Evolutionary conservation across 495 filamentous ascomycete genomes (phyloP).

Genomic region (Aspergillus nanangensis): DNA sequence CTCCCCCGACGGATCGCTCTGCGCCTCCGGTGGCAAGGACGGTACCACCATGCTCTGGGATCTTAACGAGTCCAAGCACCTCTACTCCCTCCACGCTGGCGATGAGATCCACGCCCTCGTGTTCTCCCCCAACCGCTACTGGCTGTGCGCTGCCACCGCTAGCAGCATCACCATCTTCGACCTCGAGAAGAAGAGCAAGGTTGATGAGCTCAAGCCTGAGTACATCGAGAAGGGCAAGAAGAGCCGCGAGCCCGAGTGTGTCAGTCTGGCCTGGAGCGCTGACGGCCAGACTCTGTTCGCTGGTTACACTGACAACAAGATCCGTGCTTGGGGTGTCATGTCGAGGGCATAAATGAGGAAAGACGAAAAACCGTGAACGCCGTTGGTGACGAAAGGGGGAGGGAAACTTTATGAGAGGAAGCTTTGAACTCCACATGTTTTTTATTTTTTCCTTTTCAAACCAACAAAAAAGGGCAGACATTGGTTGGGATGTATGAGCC

Average conservation of each 20-base stretch:
- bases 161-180: slow-evolving; percentile 99
- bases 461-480: slow-evolving; percentile 33
- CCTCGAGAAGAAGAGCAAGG: slow-evolving; percentile 99
- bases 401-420: slow-evolving; percentile 14
- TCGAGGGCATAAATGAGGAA: slow-evolving; percentile 46
- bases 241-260: slow-evolving; percentile 97
- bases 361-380: slow-evolving; percentile 23
- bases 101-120: slow-evolving; percentile 99
- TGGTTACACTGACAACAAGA: slow-evolving; percentile 99
- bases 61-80: slow-evolving; percentile 99
- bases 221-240: slow-evolving; percentile 97
- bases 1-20: slow-evolving; percentile 98
- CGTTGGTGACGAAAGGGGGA: slow-evolving; percentile 19
- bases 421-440: background rate
- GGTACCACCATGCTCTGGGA: slow-evolving; percentile 99
- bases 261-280: slow-evolving; percentile 93
- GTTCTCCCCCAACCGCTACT: slow-evolving; percentile 99
- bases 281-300: slow-evolving; percentile 99
- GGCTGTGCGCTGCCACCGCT: slow-evolving; percentile 96
- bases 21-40: slow-evolving; percentile 98
- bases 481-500: slow-evolving; percentile 48
- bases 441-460: slow-evolving; percentile 9
- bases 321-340: slow-evolving; percentile 99
- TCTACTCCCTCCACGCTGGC: slow-evolving; percentile 98
- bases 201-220: slow-evolving; percentile 99